These are phyloP conservation scores for Penicilliopsis zonata DNA, from an alignment of 495 filamentous ascomycete species.

Conservation along the genomic window DNA sequence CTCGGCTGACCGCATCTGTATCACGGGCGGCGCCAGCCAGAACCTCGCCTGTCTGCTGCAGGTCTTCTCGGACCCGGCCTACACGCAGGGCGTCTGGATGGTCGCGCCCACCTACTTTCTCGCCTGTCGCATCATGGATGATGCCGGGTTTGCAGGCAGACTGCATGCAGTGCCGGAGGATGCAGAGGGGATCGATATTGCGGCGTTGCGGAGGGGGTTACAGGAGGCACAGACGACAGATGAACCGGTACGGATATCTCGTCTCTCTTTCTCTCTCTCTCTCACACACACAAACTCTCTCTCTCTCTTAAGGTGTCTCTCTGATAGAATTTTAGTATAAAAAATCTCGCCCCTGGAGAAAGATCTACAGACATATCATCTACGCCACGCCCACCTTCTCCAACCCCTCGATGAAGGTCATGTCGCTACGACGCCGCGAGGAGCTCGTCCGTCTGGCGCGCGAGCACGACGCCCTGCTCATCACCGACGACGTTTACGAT, in stretches of 20 bases:
- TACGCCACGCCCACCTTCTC: conserved; percentile 75
- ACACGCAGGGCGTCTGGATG: conserved; percentile 67
- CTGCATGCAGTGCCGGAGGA: conserved; percentile 61
- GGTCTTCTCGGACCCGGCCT: conserved; percentile 64
- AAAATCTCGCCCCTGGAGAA: conserved; percentile 35
- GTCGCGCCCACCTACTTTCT: conserved; percentile 72
- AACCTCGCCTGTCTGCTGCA: conserved; percentile 60
- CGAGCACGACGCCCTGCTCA: conserved; percentile 59
- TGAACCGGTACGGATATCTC: conserved; percentile 23
- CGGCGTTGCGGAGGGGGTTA: conserved; percentile 38
- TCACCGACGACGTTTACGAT: conserved; percentile 91
- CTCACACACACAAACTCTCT: neutral
- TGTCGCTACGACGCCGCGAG: conserved; percentile 48
- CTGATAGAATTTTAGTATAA: conserved; percentile 19
- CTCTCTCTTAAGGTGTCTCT: neutral
- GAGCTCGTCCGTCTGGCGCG: conserved; percentile 56
- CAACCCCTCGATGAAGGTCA: conserved; percentile 69
- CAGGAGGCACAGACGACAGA: conserved; percentile 24
- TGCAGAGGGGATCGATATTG: conserved; percentile 59
- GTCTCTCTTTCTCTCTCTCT: neutral
- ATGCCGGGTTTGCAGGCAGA: conserved; percentile 52
- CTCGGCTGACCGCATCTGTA: conserved; percentile 51
- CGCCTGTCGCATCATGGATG: conserved; percentile 67
- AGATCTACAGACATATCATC: conserved; percentile 71
- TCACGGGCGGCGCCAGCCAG: conserved; percentile 73